Conservation (phyloP, 1,139 yeast genomes). For the Kodamaea ohmeri region DNA sequence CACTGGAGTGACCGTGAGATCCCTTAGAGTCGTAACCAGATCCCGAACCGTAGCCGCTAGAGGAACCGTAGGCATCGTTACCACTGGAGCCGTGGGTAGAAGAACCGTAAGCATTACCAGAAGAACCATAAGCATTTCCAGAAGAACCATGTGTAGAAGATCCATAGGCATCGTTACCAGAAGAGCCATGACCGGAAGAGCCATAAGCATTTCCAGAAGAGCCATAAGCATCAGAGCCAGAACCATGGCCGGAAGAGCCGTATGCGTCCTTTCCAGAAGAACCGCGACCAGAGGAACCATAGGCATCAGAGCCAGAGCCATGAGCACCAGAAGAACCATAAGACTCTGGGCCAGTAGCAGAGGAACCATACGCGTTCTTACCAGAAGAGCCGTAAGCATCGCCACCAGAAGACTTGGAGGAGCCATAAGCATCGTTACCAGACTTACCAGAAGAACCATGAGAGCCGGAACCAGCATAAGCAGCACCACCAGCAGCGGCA, state of each 20-base stretch:
- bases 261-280: constrained; percentile 6
- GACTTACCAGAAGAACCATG: constrained; percentile 10
- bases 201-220: constrained; percentile 13
- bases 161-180: constrained; percentile 7
- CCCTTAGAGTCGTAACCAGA: too few relatives aligned
- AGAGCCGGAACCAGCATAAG: constrained; percentile 12
- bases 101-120: constrained; percentile 5
- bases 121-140: too few relatives aligned
- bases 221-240: constrained; percentile 10
- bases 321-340: constrained; percentile 8
- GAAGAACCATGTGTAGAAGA: constrained; percentile 8
- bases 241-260: not conserved
- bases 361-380: constrained; percentile 3
- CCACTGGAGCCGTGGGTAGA: constrained; percentile 6
- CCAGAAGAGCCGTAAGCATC: constrained; percentile 15
- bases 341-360: constrained; percentile 6
- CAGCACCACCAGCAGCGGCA: constrained; percentile 15
- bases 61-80: constrained; percentile 3
- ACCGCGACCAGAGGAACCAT: constrained; percentile 12
- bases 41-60: too few relatives aligned
- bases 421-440: constrained; percentile 13
- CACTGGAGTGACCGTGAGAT: constrained; percentile 1
- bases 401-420: constrained; percentile 7
- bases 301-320: constrained; percentile 9
- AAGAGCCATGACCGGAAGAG: constrained; percentile 7